Base-by-base conservation (phyloP, 2,329 filamentous ascomycete genomes). In the Penicillium glabrum region DNA sequence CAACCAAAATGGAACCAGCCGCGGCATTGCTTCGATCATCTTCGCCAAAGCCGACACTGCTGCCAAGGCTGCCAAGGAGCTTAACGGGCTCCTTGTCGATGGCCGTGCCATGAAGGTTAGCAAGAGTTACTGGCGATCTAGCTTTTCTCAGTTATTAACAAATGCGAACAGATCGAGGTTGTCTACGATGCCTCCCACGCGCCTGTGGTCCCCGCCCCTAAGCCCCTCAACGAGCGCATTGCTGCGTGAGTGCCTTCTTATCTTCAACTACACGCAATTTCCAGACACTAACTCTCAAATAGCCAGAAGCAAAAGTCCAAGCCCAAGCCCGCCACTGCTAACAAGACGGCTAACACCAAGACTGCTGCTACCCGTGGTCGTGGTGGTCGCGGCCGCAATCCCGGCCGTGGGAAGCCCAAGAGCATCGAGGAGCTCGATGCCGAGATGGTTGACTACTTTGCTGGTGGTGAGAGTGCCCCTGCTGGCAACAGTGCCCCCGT, bases 391-490 rank as follows among this genome's bases (percentile, higher is more conserved):
- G 80, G 76, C 52, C 86, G 87, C 65, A 88, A 80, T 69, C 80
- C 83, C 63, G 89, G 68, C 82, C 89, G 65, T 79, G 87, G 69
- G 82, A 96, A 86, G 77, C 78, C 82, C 80, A 98, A 98, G 89
- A 96, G 92, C 0, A 87, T 89, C 1, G 93, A 96, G 73, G 93
- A 99, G 79, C 86, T 99, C 26, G 95, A 99, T 74, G 92, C 91
- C 5, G 95, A 99, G 76, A 99, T 99, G 95, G 88, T 86, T 21
- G 95, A 98, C 76, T 99, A 99, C 80, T 98, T 96, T 73, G 72
- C 74, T 29, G 78, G 29, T 10, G 51, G 80, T 63, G 75, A 72
- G 51, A 70, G 69, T 31, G 63, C 66, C 35, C 72, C 77, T 51
- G 75, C 73, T 13, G 76, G 76, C 52, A 71, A 68, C 43, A 76